Percentiles rank a stretch among this genome's conserved stretches.
Conservation (phyloP, 169 alveolate species). For the Plasmodium knowlesi region DNA sequence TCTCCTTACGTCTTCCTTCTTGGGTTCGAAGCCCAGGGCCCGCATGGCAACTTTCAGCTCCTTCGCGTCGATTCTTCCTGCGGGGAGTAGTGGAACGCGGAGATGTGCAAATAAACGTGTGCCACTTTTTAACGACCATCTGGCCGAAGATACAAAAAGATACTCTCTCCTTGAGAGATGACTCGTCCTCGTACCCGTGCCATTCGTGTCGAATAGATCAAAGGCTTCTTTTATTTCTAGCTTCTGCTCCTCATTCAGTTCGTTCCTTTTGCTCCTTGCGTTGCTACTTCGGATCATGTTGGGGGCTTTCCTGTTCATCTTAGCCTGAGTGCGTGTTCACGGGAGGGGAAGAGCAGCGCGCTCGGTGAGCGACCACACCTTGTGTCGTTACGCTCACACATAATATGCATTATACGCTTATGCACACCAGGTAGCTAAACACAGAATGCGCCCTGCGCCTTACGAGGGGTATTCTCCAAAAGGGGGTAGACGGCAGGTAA, state of each 20-base stretch:
- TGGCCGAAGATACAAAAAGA: not conserved
- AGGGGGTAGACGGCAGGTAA: not conserved
- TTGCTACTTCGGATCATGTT: conserved; percentile 57
- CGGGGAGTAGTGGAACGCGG: not conserved
- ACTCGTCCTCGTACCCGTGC: conserved; percentile 87
- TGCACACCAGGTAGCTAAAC: too few species aligned
- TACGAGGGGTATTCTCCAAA: not conserved
- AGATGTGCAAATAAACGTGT: not conserved
- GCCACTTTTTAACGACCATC: not conserved
- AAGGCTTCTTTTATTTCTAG: conserved; percentile 98
- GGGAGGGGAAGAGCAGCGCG: not conserved
- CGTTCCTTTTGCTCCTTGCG: conserved; percentile 81
- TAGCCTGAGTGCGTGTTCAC: not conserved
- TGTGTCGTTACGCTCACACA: not conserved
- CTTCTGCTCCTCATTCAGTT: conserved; percentile 94
- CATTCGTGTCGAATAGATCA: conserved; percentile 97
- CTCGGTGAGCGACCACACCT: not conserved
- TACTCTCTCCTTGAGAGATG: not conserved
- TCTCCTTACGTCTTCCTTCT: conserved; percentile 93
- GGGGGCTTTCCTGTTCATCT: conserved; percentile 64
- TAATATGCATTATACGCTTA: too few species aligned
- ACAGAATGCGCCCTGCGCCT: not conserved
- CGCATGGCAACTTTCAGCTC: conserved; percentile 99
- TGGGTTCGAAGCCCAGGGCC: conserved; percentile 99
- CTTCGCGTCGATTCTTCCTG: conserved; percentile 94